Conservation (phyloP, 2,329 filamentous ascomycete genomes). For the Aspergillus terreus region DNA sequence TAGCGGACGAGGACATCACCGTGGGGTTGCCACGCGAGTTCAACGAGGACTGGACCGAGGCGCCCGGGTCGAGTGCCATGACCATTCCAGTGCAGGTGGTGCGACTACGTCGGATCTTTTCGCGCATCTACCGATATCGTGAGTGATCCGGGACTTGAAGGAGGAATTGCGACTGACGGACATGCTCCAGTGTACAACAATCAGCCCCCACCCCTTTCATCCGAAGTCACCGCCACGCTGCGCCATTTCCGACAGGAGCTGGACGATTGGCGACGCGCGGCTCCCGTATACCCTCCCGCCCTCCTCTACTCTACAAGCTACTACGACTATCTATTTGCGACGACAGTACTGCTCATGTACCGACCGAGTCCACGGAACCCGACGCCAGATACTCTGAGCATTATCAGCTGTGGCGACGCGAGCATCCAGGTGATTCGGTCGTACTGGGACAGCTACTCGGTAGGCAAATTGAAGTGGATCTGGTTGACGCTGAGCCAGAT, state of each 20-base stretch:
- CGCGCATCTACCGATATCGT: slow-evolving; percentile 38
- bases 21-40: slow-evolving; percentile 36
- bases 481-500: slow-evolving; percentile 39
- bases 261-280: slow-evolving; percentile 35
- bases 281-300: slow-evolving; percentile 33
- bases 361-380: slow-evolving; percentile 37
- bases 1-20: slow-evolving; percentile 42
- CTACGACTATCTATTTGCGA: slow-evolving; percentile 40
- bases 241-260: slow-evolving; percentile 34
- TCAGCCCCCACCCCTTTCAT: slow-evolving; percentile 24
- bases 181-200: slow-evolving; percentile 31
- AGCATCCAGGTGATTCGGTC: slow-evolving; percentile 37
- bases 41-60: slow-evolving; percentile 38
- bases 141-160: slow-evolving; percentile 9
- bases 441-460: slow-evolving; percentile 38
- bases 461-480: slow-evolving; percentile 40
- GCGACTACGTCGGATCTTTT: slow-evolving; percentile 35
- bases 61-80: slow-evolving; percentile 33
- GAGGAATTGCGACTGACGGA: too few species aligned
- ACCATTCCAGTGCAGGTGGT: slow-evolving; percentile 38
- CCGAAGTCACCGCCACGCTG: slow-evolving; percentile 25
- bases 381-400: slow-evolving; percentile 32
- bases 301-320: slow-evolving; percentile 40
- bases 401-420: slow-evolving; percentile 37
- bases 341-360: slow-evolving; percentile 36